A percentile compares a stretch with the other conserved stretches of the same genome.
phyloP scores from a whole-genome alignment of 371 early-diverging fungal genomes.

The Syncephalastrum racemosum region DNA sequence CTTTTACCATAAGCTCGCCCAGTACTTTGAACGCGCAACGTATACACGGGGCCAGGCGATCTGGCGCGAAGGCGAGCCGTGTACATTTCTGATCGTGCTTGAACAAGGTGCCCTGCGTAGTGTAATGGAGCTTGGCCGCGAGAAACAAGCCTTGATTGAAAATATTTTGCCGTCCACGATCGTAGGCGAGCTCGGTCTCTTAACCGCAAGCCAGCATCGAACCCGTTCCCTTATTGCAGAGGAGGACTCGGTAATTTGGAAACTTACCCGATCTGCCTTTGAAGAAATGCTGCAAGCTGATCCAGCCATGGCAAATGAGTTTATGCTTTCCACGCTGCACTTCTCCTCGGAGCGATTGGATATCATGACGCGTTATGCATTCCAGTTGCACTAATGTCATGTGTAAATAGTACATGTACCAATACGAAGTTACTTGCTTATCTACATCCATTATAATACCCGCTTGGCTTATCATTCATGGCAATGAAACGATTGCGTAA shows the following conservation, averaged over 20 bases:
- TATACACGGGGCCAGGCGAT: conserved; percentile 52
- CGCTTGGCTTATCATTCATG: too few species aligned
- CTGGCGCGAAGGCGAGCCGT: conserved; percentile 67
- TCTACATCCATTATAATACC: too few species aligned
- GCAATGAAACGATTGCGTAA: too few species aligned
- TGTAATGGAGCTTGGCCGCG: conserved; percentile 47
- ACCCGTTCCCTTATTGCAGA: conserved; percentile 66
- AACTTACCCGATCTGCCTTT: conserved; percentile 54
- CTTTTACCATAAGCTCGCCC: conserved; percentile 58
- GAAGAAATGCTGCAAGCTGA: conserved; percentile 55
- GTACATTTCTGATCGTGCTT: conserved; percentile 70
- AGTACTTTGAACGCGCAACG: conserved; percentile 61
- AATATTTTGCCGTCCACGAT: conserved; percentile 77
- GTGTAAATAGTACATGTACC: too few species aligned
- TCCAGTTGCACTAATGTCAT: conserved; percentile 39
- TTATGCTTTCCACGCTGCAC: conserved; percentile 55
- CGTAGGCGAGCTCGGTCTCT: conserved; percentile 75
- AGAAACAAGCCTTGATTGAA: conserved; percentile 52
- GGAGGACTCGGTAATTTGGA: conserved; percentile 67
- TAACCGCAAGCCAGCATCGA: conserved; percentile 52
- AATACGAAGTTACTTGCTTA: too few species aligned
- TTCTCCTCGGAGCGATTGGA: conserved; percentile 60
- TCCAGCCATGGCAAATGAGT: conserved; percentile 52
- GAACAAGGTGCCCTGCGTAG: conserved; percentile 77
- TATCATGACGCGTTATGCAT: conserved; percentile 61